Percentiles rank a stretch among this genome's conserved stretches.
Conservation (phyloP, 169 alveolate genomes). For the Cryptosporidium viatorum region DNA sequence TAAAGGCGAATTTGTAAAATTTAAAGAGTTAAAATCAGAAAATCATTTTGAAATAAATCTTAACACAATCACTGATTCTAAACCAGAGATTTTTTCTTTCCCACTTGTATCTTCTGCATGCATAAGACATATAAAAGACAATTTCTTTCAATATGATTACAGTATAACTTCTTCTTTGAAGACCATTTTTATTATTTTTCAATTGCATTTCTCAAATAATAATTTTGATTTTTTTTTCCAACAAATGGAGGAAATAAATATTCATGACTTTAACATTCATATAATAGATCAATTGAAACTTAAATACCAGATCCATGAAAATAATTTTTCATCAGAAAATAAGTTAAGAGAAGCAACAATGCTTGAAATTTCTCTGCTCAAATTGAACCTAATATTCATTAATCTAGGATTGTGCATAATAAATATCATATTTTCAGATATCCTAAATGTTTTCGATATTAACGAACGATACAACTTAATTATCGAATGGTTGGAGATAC, state of each 20-base stretch:
- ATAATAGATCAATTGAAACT: not conserved
- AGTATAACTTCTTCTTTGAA: conserved; percentile 20
- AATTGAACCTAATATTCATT: not conserved
- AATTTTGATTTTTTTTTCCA: not conserved
- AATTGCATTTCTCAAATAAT: not conserved
- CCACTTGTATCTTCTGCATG: conserved; percentile 2
- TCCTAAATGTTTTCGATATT: not conserved
- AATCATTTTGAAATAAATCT: not conserved
- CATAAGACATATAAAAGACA: conserved; percentile 16
- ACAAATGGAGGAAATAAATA: not conserved
- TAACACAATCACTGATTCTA: not conserved
- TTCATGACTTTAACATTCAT: not conserved
- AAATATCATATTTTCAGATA: conserved; percentile 1
- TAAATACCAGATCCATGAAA: not conserved
- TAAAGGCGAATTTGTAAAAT: not conserved
- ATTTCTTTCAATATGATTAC: conserved; percentile 55
- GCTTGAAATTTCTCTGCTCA: not conserved
- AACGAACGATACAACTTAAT: conserved; percentile 37
- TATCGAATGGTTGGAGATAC: conserved; percentile 28
- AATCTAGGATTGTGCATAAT: conserved; percentile 5
- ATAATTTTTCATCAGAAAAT: not conserved
- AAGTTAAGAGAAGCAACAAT: not conserved
- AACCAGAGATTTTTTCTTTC: not conserved
- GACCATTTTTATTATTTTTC: conserved; percentile 26
- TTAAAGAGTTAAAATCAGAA: not conserved